Evolutionary conservation across 2,329 filamentous ascomycete species (phyloP).

Genomic region (Coleophoma cylindrospora): DNA sequence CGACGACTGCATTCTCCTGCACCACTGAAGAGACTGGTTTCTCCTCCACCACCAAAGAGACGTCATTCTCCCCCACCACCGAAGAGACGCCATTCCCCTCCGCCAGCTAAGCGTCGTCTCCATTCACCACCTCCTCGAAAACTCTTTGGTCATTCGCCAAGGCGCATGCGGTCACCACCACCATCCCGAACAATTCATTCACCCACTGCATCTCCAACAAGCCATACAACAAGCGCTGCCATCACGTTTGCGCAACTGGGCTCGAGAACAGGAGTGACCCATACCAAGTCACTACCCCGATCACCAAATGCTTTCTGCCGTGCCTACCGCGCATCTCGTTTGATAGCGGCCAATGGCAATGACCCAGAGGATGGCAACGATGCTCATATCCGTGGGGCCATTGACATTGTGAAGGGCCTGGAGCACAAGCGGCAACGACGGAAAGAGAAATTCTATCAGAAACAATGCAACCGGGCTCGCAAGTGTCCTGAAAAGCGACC

Average conservation of each 20-base stretch:
- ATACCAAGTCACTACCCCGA: slow-evolving; percentile 83
- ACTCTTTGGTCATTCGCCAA: slow-evolving; percentile 24
- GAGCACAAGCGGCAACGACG: slow-evolving; percentile 91
- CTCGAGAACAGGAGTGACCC: slow-evolving; percentile 62
- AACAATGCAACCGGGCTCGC: slow-evolving; percentile 78
- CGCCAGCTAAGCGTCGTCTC: slow-evolving; percentile 28
- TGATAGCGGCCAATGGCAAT: slow-evolving; percentile 34
- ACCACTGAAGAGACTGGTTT: slow-evolving; percentile 15
- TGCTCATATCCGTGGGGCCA: slow-evolving; percentile 79
- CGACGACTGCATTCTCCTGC: slow-evolving; percentile 52
- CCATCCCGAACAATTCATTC: slow-evolving; percentile 49
- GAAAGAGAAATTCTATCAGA: slow-evolving; percentile 87
- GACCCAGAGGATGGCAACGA: slow-evolving; percentile 33
- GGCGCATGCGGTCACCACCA: slow-evolving; percentile 65
- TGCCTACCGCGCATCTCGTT: slow-evolving; percentile 34
- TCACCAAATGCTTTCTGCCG: slow-evolving; percentile 66
- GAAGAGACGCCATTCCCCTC: slow-evolving; percentile 27
- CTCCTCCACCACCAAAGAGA: slow-evolving; percentile 30
- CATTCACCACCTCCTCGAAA: slow-evolving; percentile 34
- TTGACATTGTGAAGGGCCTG: slow-evolving; percentile 94
- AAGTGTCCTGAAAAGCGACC: slow-evolving; percentile 57
- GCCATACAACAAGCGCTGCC: slow-evolving; percentile 31
- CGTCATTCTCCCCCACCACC: slow-evolving; percentile 34
- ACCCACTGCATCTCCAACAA: slow-evolving; percentile 38
- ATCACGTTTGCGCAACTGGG: slow-evolving; percentile 40